Evolutionary conservation across 2,329 filamentous ascomycete genomes (phyloP).

Genomic region (Ophiognomonia clavigignenti-juglandacearum): DNA sequence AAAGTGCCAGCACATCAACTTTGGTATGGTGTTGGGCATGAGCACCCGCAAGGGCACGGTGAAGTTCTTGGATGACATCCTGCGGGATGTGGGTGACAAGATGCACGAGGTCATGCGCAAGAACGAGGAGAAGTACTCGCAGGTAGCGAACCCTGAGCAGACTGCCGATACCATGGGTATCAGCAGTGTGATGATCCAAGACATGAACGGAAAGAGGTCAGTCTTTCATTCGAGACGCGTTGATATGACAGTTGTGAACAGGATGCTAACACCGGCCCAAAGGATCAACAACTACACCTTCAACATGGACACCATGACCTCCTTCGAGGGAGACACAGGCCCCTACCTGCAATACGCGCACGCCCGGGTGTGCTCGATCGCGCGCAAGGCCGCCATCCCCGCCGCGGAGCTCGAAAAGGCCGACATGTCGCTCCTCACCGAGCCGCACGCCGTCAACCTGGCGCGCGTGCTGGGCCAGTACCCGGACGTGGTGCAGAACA

Average conservation of each 20-base stretch:
- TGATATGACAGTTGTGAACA: slow-evolving; percentile 7
- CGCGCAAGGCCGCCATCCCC: slow-evolving; percentile 48
- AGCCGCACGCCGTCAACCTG: slow-evolving; percentile 68
- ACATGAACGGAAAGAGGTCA: slow-evolving; percentile 91
- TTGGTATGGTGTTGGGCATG: slow-evolving; percentile 68
- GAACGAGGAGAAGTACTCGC: slow-evolving; percentile 85
- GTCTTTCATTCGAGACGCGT: too few species aligned
- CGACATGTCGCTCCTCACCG: slow-evolving; percentile 63
- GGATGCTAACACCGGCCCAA: slow-evolving; percentile 7
- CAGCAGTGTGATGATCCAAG: slow-evolving; percentile 94
- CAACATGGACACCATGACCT: slow-evolving; percentile 77
- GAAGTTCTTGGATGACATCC: slow-evolving; percentile 68
- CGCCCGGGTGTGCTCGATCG: slow-evolving; percentile 64
- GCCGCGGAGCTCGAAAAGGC: slow-evolving; percentile 56
- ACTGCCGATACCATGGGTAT: slow-evolving; percentile 89
- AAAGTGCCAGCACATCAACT: slow-evolving; percentile 71
- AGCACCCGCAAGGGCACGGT: slow-evolving; percentile 69
- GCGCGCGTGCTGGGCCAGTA: slow-evolving; percentile 75
- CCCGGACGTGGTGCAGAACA: slow-evolving; percentile 81
- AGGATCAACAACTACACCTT: slow-evolving; percentile 66
- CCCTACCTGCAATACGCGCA: slow-evolving; percentile 83
- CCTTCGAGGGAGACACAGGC: slow-evolving; percentile 80
- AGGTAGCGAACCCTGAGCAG: slow-evolving; percentile 76
- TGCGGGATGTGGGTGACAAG: slow-evolving; percentile 78
- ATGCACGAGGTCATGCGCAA: slow-evolving; percentile 98